Evolutionary conservation across 441 rosid genomes (phyloP).

Genomic region (Eruca vesicaria): DNA sequence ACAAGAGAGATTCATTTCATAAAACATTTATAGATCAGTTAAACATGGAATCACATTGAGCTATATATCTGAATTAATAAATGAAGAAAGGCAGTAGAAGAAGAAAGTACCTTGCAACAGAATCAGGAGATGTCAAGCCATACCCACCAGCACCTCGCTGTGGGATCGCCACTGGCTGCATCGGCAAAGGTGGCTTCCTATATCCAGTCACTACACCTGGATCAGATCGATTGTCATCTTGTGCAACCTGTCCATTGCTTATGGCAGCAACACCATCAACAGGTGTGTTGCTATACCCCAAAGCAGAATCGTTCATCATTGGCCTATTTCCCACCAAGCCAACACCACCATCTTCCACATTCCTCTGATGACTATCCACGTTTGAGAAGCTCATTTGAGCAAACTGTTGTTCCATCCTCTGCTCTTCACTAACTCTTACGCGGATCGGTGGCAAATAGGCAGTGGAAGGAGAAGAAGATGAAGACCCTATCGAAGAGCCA

Average conservation of each 20-base stretch:
- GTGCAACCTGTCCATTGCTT: slow-evolving; percentile 23
- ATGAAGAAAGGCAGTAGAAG: not conserved
- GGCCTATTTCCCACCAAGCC: slow-evolving; percentile 28
- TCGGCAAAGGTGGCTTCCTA: slow-evolving; percentile 58
- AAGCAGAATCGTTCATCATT: not conserved
- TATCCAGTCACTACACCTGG: slow-evolving; percentile 38
- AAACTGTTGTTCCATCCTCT: slow-evolving; percentile 51
- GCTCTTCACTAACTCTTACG: slow-evolving; percentile 42
- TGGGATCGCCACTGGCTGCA: slow-evolving; percentile 44
- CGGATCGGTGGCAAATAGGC: slow-evolving; percentile 55
- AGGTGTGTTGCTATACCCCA: slow-evolving; percentile 10
- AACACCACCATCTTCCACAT: slow-evolving; percentile 35
- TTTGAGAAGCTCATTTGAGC: slow-evolving; percentile 42
- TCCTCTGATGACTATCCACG: slow-evolving; percentile 33
- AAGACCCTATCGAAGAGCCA: slow-evolving; percentile 24
- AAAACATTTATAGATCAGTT: not conserved
- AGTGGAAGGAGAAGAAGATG: slow-evolving; percentile 57
- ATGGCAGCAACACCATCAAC: slow-evolving; percentile 20
- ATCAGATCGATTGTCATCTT: slow-evolving; percentile 53
- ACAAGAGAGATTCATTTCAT: not conserved
- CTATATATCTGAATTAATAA: not conserved
- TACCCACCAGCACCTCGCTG: slow-evolving; percentile 35
- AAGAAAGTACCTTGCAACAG: slow-evolving; percentile 49
- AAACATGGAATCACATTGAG: not conserved
- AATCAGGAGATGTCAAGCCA: slow-evolving; percentile 62